Conservation (phyloP, 73 alveolate species). For the Tetrahymena elliotti region DNA sequence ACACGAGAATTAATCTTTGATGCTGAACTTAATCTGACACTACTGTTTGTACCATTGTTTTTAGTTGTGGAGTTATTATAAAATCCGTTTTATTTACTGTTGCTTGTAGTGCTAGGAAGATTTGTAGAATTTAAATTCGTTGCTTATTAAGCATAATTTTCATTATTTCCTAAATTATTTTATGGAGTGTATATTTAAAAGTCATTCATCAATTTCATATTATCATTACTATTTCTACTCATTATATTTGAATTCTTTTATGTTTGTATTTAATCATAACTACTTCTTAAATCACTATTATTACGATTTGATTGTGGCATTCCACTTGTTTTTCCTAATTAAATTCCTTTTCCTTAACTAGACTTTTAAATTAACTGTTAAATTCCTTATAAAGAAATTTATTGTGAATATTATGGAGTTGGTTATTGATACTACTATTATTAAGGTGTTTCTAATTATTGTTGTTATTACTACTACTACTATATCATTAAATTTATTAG, state of each 20-base stretch:
- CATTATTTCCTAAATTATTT: neutral
- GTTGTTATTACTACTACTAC: neutral
- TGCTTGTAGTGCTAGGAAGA: neutral
- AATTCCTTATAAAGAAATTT: neutral
- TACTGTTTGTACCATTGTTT: neutral
- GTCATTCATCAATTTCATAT: neutral
- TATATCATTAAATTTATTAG: neutral
- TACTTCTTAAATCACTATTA: neutral
- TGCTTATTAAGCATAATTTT: neutral
- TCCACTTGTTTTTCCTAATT: neutral
- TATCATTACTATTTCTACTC: neutral
- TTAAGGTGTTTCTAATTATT: neutral
- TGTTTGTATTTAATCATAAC: neutral
- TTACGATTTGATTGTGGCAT: neutral
- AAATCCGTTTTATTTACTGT: neutral
- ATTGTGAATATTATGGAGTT: neutral
- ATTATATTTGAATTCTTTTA: neutral
- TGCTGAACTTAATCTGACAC: neutral
- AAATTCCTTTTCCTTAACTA: neutral
- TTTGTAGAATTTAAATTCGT: neutral
- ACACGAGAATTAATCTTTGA: neutral
- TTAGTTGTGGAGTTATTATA: neutral
- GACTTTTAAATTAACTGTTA: neutral
- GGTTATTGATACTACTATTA: no score
- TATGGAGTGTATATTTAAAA: neutral